Conservation (phyloP, 2,329 filamentous ascomycete genomes). For the Arachnopeziza araneosa region DNA sequence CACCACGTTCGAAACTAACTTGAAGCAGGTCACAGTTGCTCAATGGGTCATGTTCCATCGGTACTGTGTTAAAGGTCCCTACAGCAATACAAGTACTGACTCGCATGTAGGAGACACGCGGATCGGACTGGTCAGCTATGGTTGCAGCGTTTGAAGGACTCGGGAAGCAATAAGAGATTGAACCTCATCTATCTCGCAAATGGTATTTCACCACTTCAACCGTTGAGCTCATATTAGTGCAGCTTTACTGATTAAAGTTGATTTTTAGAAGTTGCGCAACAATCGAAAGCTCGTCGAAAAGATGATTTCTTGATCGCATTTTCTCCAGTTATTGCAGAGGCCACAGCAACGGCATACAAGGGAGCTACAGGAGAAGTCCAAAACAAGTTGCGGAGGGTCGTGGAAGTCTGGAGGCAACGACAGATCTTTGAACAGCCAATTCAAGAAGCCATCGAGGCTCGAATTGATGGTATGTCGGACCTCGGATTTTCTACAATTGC, state of each 20-base stretch:
- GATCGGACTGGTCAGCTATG: conserved; percentile 88
- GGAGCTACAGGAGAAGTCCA: conserved; percentile 82
- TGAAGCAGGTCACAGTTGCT: conserved; percentile 65
- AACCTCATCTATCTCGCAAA: conserved; percentile 95
- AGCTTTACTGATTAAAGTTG: conserved; percentile 16
- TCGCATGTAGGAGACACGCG: conserved; percentile 69
- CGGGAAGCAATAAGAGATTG: conserved; percentile 76
- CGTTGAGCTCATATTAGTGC: neutral
- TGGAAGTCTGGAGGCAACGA: conserved; percentile 90
- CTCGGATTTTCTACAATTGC: neutral
- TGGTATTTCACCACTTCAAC: conserved; percentile 44
- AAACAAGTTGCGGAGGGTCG: conserved; percentile 76
- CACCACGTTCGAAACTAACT: conserved; percentile 1
- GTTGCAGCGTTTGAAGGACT: conserved; percentile 85
- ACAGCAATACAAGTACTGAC: conserved; percentile 6
- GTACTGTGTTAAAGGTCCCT: conserved; percentile 40
- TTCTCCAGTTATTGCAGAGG: conserved; percentile 86
- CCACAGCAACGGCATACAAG: conserved; percentile 85
- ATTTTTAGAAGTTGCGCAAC: conserved; percentile 79
- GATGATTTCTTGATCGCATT: conserved; percentile 91
- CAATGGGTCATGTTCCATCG: conserved; percentile 99
- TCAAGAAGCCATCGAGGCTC: conserved; percentile 72
- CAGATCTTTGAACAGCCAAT: conserved; percentile 77
- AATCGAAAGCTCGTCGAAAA: conserved; percentile 88
- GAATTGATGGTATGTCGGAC: conserved; percentile 62